Conservation (phyloP, 306 rosid species). For the Prunus davidiana region DNA sequence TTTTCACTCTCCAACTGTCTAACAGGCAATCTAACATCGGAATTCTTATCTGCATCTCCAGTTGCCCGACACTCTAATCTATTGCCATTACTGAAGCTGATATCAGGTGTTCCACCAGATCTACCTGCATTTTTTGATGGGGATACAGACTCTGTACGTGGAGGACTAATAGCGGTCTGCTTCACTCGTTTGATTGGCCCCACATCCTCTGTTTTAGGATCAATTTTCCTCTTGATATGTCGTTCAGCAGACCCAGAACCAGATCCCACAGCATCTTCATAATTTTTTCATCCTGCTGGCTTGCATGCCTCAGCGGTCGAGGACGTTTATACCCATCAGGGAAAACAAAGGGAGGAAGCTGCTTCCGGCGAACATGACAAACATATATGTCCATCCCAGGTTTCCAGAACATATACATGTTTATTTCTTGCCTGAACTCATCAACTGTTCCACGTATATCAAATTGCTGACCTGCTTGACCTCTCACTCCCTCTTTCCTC, state of each 20-base stretch:
- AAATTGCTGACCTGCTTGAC: constrained; percentile 94
- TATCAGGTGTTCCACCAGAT: constrained; percentile 44
- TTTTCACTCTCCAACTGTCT: constrained; percentile 38
- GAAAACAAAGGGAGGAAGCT: constrained; percentile 86
- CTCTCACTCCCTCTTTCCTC: constrained; percentile 92
- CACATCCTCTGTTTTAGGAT: constrained; percentile 39
- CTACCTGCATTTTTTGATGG: constrained; percentile 41
- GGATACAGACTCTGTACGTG: constrained; percentile 43
- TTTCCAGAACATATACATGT: constrained; percentile 80
- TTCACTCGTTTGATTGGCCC: constrained; percentile 43
- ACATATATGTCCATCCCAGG: constrained; percentile 91
- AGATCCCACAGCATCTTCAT: constrained; percentile 41
- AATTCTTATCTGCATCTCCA: constrained; percentile 32
- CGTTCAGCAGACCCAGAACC: constrained; percentile 57
- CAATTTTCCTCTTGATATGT: constrained; percentile 66
- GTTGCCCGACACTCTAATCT: constrained; percentile 32
- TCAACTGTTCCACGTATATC: constrained; percentile 97
- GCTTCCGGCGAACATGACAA: constrained; percentile 95
- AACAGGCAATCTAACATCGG: constrained; percentile 40
- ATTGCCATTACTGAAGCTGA: constrained; percentile 33
- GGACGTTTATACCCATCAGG: constrained; percentile 78
- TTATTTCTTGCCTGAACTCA: constrained; percentile 83
- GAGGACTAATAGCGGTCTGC: constrained; percentile 59
- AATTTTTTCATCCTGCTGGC: constrained; percentile 40
- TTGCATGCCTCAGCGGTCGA: constrained; percentile 49